phyloP scores from a whole-genome alignment of 257 asterid species.

The Rubia yunnanensis region DNA sequence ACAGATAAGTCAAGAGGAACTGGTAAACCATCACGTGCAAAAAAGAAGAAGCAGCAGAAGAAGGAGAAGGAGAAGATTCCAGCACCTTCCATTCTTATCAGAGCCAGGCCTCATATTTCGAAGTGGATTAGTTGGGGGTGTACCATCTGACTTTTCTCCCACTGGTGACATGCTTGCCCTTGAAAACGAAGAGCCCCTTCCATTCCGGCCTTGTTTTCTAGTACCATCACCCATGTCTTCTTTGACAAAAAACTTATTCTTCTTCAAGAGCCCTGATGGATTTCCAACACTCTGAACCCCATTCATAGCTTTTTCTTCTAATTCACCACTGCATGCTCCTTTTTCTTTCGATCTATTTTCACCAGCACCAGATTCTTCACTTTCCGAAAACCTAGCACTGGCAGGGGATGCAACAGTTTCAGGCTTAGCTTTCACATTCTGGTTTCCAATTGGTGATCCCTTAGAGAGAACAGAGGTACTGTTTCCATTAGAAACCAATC shows the following conservation, averaged over 20 bases:
- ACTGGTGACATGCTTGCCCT: constrained; percentile 78
- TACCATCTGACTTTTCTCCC: constrained; percentile 60
- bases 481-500: constrained; percentile 47
- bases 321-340: constrained; percentile 37
- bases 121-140: constrained; percentile 53
- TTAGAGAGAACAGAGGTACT: constrained; percentile 48
- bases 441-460: constrained; percentile 41
- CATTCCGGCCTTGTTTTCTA: constrained; percentile 89
- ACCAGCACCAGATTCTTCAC: constrained; percentile 91
- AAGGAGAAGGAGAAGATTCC: constrained; percentile 2
- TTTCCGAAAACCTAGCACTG: constrained; percentile 70
- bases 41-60: too few relatives aligned
- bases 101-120: constrained; percentile 54
- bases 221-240: constrained; percentile 78
- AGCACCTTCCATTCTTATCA: constrained; percentile 85
- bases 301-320: constrained; percentile 49
- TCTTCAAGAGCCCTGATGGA: constrained; percentile 41
- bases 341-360: constrained; percentile 60
- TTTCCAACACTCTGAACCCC: constrained; percentile 47
- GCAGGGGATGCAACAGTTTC: constrained; percentile 70
- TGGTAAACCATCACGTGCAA: constrained; percentile 13
- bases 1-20: constrained; percentile 4
- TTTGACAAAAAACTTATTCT: constrained; percentile 52
- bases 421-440: constrained; percentile 40
- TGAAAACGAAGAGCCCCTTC: constrained; percentile 71